These are phyloP conservation scores for Tuber melanosporum DNA, from an alignment of 495 filamentous ascomycete species.

Conservation along the genomic window DNA sequence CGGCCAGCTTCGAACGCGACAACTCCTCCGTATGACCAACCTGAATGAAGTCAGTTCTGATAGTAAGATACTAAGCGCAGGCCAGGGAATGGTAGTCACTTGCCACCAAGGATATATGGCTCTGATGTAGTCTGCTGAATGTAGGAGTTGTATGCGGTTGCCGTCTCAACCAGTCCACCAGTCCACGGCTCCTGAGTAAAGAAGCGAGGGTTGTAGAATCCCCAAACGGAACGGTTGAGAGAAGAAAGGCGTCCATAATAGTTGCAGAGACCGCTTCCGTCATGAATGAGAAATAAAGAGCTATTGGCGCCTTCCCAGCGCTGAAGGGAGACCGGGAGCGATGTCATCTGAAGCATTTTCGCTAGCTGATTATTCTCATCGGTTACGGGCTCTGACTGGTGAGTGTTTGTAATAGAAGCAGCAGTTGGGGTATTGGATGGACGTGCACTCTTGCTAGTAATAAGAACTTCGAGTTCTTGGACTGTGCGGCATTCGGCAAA, in stretches of 20 bases:
- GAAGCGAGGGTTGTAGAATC: constrained; percentile 61
- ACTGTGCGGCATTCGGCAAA: constrained; percentile 27
- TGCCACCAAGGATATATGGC: constrained; percentile 61
- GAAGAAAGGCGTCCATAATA: constrained; percentile 55
- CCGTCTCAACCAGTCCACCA: constrained; percentile 53
- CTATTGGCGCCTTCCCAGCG: constrained; percentile 13
- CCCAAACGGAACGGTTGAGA: constrained; percentile 51
- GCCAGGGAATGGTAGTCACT: background rate
- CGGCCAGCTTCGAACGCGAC: constrained; percentile 77
- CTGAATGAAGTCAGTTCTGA: constrained; percentile 4
- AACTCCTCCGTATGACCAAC: constrained; percentile 82
- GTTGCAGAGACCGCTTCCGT: constrained; percentile 64
- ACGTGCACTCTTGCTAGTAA: constrained; percentile 24
- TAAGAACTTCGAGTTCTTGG: constrained; percentile 24
- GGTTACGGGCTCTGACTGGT: background rate
- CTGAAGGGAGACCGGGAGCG: constrained; percentile 21
- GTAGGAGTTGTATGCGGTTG: constrained; percentile 53
- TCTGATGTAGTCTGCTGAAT: constrained; percentile 59
- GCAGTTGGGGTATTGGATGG: constrained; percentile 6
- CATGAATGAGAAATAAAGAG: constrained; percentile 64
- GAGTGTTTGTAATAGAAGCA: background rate
- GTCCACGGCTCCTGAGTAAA: constrained; percentile 52
- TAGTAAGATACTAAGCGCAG: constrained; percentile 4
- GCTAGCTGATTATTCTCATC: constrained; percentile 13
- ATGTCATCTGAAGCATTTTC: constrained; percentile 36